phyloP scores from a whole-genome alignment of 768 basidiomycete species.

The Leccinum incarnatum region DNA sequence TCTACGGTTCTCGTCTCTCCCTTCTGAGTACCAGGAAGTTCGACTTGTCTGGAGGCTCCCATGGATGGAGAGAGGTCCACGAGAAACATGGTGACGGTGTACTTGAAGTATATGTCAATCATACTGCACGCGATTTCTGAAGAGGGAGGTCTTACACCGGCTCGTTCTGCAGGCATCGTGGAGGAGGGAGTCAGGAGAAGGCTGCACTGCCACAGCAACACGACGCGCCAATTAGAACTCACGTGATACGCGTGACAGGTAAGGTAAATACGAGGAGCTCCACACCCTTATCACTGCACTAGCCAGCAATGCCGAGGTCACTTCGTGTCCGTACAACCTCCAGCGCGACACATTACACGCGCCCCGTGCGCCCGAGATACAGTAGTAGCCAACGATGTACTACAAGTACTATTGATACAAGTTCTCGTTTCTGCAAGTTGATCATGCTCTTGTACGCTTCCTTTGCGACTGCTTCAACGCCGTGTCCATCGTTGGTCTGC shows the following conservation, averaged over 20 bases:
- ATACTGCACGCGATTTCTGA: no score
- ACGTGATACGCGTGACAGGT: slow-evolving; percentile 33
- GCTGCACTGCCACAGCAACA: slow-evolving; percentile 15
- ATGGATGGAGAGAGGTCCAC: slow-evolving; percentile 88
- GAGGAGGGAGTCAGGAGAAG: slow-evolving; percentile 7
- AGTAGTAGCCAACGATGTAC: no score
- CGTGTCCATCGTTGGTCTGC: slow-evolving; percentile 39
- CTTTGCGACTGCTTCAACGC: slow-evolving; percentile 45
- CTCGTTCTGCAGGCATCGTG: slow-evolving; percentile 75
- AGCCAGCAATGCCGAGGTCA: no score
- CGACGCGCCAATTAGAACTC: slow-evolving; percentile 27
- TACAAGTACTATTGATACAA: slow-evolving; percentile 7
- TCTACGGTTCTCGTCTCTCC: slow-evolving; percentile 51
- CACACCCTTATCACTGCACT: no score
- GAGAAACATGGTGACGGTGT: slow-evolving; percentile 85
- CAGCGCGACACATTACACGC: no score
- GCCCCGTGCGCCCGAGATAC: no score
- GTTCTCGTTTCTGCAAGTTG: neutral
- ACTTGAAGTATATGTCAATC: slow-evolving; percentile 42
- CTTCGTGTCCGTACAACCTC: no score
- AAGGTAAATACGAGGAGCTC: no score
- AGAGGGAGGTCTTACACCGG: slow-evolving; percentile 55
- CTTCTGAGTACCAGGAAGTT: slow-evolving; percentile 50
- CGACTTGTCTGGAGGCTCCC: slow-evolving; percentile 59
- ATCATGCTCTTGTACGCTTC: slow-evolving; percentile 59